A percentile compares a stretch with the other conserved stretches of the same genome.
Evolutionary conservation across 176 grass and related monocot genomes (phyloP).

Genomic region (Oryza longistaminata): DNA sequence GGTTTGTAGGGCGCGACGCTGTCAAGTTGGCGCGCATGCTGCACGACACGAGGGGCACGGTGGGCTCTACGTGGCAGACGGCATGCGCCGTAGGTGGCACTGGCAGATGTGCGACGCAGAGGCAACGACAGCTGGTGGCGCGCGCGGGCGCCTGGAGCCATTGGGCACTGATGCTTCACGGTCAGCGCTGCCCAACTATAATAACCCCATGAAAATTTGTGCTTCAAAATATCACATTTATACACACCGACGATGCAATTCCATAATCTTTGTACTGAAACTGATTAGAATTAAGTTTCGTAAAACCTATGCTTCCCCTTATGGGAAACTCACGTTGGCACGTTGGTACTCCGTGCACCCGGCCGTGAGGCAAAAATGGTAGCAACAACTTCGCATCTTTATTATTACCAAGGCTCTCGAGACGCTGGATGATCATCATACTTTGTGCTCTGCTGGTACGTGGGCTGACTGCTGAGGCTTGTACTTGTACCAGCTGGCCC

Average conservation of each 20-base stretch:
- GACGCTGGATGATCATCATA: background rate
- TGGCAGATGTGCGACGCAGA: background rate
- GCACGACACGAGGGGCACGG: constrained; percentile 15
- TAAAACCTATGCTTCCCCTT: no score
- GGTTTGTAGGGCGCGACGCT: constrained; percentile 9
- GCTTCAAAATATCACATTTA: no score
- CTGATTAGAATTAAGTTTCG: no score
- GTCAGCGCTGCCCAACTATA: no score
- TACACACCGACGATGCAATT: no score
- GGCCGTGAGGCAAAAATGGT: background rate
- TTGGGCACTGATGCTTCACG: background rate
- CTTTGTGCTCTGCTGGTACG: background rate
- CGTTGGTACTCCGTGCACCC: background rate
- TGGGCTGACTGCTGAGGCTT: background rate
- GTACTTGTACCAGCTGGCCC: constrained; percentile 67
- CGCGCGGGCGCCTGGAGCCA: background rate
- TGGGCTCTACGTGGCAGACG: constrained; percentile 47
- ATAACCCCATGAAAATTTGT: no score
- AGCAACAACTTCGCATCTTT: background rate
- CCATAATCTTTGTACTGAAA: no score
- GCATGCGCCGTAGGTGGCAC: constrained; percentile 51
- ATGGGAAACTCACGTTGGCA: no score
- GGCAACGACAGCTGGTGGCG: background rate
- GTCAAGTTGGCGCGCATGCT: background rate
- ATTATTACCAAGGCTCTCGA: background rate